Percentiles rank a stretch among this genome's conserved stretches.
Evolutionary conservation across 139 green algal species (phyloP).

Genomic region (Chlorella sp.): DNA sequence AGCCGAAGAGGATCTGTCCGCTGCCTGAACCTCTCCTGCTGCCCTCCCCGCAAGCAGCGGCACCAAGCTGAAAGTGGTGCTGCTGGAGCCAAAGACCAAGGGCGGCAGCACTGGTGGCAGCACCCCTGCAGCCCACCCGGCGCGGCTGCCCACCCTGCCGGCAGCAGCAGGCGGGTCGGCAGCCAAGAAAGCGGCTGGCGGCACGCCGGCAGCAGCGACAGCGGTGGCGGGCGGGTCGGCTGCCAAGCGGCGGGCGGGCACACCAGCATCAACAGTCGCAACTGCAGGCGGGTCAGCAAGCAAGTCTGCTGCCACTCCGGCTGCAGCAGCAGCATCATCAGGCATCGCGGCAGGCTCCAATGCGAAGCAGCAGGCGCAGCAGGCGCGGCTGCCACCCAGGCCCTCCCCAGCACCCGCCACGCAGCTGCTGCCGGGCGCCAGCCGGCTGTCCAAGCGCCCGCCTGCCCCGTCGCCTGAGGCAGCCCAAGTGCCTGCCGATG

Average conservation of each 20-base stretch:
- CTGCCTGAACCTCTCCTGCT: no score
- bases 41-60: not conserved
- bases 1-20: no score
- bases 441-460: not conserved
- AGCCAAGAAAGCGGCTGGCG: not conserved
- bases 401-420: not conserved
- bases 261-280: not conserved
- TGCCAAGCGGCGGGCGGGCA: not conserved
- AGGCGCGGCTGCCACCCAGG: no score
- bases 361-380: no score
- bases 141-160: not conserved
- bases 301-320: not conserved
- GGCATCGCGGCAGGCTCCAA: no score
- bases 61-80: constrained; percentile 26
- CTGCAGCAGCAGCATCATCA: not conserved
- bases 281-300: not conserved
- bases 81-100: not conserved
- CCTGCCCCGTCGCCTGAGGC: not conserved
- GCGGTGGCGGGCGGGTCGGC: not conserved
- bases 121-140: not conserved
- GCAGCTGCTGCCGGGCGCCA: not conserved
- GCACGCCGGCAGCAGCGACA: no score
- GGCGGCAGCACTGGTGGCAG: not conserved
- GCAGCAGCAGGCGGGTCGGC: not conserved
- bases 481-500: not conserved